Evolutionary conservation across 805 yeast species (phyloP).

Genomic region (Pichia scutulata): DNA sequence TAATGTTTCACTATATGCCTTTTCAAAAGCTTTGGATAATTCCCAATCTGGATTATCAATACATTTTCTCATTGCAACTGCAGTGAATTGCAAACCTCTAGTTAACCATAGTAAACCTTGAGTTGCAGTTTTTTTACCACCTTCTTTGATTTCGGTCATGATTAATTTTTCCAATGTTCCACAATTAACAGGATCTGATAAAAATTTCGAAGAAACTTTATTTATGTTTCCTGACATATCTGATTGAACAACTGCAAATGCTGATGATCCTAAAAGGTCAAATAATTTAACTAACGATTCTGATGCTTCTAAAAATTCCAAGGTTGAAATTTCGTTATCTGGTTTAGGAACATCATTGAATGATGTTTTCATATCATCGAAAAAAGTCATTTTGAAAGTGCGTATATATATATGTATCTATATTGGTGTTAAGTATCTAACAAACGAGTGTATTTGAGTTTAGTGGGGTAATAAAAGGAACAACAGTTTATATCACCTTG

Average conservation of each 20-base stretch:
- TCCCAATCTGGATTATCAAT: slow-evolving; percentile 56
- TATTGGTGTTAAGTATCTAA: no score
- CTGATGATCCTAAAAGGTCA: slow-evolving; percentile 77
- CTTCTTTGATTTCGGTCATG: slow-evolving; percentile 58
- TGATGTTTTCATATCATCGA: slow-evolving; percentile 67
- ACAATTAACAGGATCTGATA: slow-evolving; percentile 55
- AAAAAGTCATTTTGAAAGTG: slow-evolving; percentile 38
- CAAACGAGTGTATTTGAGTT: neutral
- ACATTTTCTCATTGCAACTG: slow-evolving; percentile 78
- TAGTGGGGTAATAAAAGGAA: no score
- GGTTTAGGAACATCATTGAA: slow-evolving; percentile 67
- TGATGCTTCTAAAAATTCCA: slow-evolving; percentile 73
- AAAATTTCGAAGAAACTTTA: slow-evolving; percentile 61
- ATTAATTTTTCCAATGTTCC: slow-evolving; percentile 74
- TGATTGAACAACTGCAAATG: slow-evolving; percentile 75
- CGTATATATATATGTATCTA: no score
- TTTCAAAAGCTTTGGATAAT: slow-evolving; percentile 69
- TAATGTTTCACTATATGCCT: slow-evolving; percentile 76
- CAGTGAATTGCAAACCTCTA: slow-evolving; percentile 85
- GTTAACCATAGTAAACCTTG: slow-evolving; percentile 86
- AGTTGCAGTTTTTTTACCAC: slow-evolving; percentile 65
- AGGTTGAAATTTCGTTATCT: slow-evolving; percentile 60
- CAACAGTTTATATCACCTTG: neutral
- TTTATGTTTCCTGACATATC: slow-evolving; percentile 84
- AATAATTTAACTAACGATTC: slow-evolving; percentile 78